Conservation (phyloP, 768 basidiomycete species). For the Xerocomellus chrysenteron region DNA sequence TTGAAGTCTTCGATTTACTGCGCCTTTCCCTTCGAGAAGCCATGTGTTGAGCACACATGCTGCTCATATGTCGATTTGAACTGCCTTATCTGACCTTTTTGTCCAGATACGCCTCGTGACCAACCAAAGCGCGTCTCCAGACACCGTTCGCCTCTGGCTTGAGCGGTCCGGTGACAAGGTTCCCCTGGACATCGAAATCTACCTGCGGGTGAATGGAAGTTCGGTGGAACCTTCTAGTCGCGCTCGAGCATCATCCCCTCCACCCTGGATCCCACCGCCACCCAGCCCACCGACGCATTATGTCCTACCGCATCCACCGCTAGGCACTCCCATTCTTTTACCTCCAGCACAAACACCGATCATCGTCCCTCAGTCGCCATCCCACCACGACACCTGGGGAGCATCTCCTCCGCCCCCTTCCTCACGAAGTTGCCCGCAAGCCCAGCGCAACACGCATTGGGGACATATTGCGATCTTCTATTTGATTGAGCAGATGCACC, state of each 20-base stretch:
- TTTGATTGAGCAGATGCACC: conserved; percentile 74
- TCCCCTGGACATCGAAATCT: conserved; percentile 80
- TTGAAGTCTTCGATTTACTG: neutral
- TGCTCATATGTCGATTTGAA: neutral
- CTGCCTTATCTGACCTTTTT: neutral
- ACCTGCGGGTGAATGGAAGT: conserved; percentile 51
- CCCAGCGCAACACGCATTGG: conserved; percentile 64
- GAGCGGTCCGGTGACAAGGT: conserved; percentile 71
- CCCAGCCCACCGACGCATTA: conserved; percentile 39
- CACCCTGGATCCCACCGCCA: conserved; percentile 32
- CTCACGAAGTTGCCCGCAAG: conserved; percentile 27
- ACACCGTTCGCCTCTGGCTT: conserved; percentile 80
- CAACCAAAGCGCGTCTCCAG: conserved; percentile 66
- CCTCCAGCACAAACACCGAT: conserved; percentile 44
- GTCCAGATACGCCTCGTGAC: conserved; percentile 71
- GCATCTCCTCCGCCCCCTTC: conserved; percentile 31
- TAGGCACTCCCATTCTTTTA: conserved; percentile 29
- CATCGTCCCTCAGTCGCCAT: conserved; percentile 46
- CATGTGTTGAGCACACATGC: neutral
- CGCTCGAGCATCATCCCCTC: conserved; percentile 29
- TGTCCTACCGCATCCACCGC: conserved; percentile 33
- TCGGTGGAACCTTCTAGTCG: conserved; percentile 25
- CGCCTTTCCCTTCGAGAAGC: neutral
- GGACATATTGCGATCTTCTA: conserved; percentile 80
- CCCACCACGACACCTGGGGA: conserved; percentile 41